These are phyloP conservation scores for Exophiala calicioides DNA, from an alignment of 2,329 filamentous ascomycete species.

Conservation along the genomic window DNA sequence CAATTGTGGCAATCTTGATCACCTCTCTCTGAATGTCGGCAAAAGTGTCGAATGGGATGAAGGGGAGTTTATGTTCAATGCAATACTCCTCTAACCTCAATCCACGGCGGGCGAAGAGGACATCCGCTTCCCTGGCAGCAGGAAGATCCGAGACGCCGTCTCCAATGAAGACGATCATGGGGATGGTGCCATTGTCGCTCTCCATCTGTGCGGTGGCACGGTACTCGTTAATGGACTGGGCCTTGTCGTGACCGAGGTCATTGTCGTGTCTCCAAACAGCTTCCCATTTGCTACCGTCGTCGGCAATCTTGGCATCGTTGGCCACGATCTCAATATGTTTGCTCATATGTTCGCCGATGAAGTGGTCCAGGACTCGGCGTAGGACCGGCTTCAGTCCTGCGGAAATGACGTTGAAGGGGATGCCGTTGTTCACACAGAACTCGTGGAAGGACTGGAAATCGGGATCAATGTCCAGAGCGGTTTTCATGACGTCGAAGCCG, in stretches of 20 bases:
- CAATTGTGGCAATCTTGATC: constrained; percentile 58
- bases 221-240: constrained; percentile 63
- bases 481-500: constrained; percentile 65
- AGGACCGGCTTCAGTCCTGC: constrained; percentile 67
- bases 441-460: constrained; percentile 65
- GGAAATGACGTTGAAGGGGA: constrained; percentile 70
- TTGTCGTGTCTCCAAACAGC: constrained; percentile 68
- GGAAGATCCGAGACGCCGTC: constrained; percentile 69
- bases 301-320: constrained; percentile 63
- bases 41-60: constrained; percentile 66
- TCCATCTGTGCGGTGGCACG: constrained; percentile 56
- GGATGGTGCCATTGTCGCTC: constrained; percentile 62
- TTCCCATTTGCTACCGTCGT: constrained; percentile 63
- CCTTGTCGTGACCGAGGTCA: constrained; percentile 68
- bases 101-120: constrained; percentile 67
- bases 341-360: constrained; percentile 62
- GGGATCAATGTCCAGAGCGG: constrained; percentile 62
- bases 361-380: constrained; percentile 62
- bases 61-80: constrained; percentile 60
- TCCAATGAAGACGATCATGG: constrained; percentile 69
- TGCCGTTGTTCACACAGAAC: constrained; percentile 63
- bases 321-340: constrained; percentile 66
- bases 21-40: constrained; percentile 65
- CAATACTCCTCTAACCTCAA: constrained; percentile 68
- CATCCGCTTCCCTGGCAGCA: constrained; percentile 65